Base-by-base conservation (phyloP, 176 grass and related monocot species). In the Zizania latifolia region DNA sequence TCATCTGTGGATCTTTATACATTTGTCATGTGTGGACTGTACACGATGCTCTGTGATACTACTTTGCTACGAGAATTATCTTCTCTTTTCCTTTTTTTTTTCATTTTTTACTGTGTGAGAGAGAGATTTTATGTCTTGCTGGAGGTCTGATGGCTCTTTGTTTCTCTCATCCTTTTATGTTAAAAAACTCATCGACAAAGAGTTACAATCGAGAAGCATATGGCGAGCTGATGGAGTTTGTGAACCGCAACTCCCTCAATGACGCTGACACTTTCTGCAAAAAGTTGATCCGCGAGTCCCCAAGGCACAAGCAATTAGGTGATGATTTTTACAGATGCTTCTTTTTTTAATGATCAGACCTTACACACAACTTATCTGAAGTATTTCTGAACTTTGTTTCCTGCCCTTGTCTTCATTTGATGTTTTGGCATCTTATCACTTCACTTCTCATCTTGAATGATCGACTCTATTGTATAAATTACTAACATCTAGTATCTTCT, bases 131-230 rank as follows among this genome's bases (percentile, higher is more conserved):
- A 24, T 33, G n/a, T 59, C 11, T 45, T 28, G 53, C 37, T 70
- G 3, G 44, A 7, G 40, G 6, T 62, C 78, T 69, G 37, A 54
- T 38, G 29, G 13, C 14, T 76, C 15, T 40, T 62, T 30, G 24
- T 84, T 54, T 26, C 0, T 56, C 76, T 55, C 74, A 5, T 58
- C 21, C 3, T 22, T 58, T 51, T 45, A 15, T 11, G 12, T 33
- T 44, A 6, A 28, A 16, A 2, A 53, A 66, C 13, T 6, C 37
- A 48, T 9, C 4, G 0, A 50, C 22, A 28, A 75, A 93, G 93
- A 93, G 90, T 70, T 97, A 93, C 70, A 97, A 97, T 39, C 85
- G 76, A 19, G 93, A 97, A 80, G 93, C 88, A 21, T 72, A 91
- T 38, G 30, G 51, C 50, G 88, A 93, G 90, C 87, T 97, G 23